Evolutionary conservation across 768 basidiomycete genomes (phyloP).

Genomic region (Tephrocybe sp.): DNA sequence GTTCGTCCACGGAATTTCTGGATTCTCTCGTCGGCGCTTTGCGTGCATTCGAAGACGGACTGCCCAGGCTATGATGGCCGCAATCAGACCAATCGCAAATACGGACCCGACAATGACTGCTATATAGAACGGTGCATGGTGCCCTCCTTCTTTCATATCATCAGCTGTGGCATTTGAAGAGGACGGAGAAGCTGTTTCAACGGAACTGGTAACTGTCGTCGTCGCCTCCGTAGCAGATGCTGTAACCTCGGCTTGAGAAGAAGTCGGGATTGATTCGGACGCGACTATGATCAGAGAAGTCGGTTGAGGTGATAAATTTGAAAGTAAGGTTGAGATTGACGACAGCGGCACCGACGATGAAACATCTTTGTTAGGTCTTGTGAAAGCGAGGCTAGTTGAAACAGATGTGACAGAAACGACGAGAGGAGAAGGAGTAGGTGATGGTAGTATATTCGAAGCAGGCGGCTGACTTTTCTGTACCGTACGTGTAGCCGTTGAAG

Average conservation of each 20-base stretch:
- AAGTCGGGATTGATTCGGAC: neutral
- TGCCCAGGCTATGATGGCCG: slow-evolving; percentile 47
- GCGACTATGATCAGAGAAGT: neutral
- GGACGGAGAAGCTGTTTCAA: slow-evolving; percentile 6
- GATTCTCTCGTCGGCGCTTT: slow-evolving; percentile 30
- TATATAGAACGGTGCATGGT: slow-evolving; percentile 44
- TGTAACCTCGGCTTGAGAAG: neutral
- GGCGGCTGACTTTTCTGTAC: slow-evolving; percentile 4
- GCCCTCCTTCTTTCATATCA: slow-evolving; percentile 10
- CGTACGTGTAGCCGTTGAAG: too few species aligned
- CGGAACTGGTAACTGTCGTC: slow-evolving; percentile 4
- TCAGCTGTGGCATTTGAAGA: slow-evolving; percentile 3
- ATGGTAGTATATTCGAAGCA: neutral
- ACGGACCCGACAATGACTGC: slow-evolving; percentile 48
- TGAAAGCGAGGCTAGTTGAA: neutral
- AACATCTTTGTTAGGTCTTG: neutral
- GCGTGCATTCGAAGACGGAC: slow-evolving; percentile 38
- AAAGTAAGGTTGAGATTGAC: neutral
- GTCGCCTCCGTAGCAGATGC: slow-evolving; percentile 1
- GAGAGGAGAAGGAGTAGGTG: slow-evolving; percentile 2
- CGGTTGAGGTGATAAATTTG: neutral
- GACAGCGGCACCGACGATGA: neutral
- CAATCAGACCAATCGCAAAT: slow-evolving; percentile 39
- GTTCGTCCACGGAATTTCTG: slow-evolving; percentile 34
- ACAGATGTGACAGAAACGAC: neutral